A percentile compares a stretch with the other conserved stretches of the same genome.
phyloP scores from a whole-genome alignment of 768 basidiomycete species.

The Leccinum imitatum region DNA sequence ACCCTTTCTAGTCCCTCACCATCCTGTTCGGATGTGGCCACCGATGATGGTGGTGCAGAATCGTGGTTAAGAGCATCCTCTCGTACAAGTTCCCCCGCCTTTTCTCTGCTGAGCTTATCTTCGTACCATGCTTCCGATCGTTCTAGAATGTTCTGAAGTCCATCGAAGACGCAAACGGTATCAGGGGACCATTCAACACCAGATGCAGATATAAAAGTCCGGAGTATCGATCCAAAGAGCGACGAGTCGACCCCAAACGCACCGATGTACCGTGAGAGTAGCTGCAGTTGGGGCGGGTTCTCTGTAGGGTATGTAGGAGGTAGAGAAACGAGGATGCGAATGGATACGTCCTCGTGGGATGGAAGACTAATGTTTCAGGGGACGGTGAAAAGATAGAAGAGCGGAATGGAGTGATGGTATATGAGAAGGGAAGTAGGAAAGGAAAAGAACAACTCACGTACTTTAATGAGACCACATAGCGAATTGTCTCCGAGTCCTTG shows the following conservation, averaged over 20 bases:
- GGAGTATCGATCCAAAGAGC: constrained; percentile 75
- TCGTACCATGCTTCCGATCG: constrained; percentile 68
- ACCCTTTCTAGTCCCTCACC: constrained; percentile 3
- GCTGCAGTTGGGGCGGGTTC: constrained; percentile 78
- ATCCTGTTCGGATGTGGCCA: constrained; percentile 4
- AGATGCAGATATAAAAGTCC: constrained; percentile 75
- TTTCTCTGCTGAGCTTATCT: constrained; percentile 57
- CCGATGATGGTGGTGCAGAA: constrained; percentile 9
- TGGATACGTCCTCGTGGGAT: constrained; percentile 49
- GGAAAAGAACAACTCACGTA: constrained; percentile 36
- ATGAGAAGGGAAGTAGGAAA: neutral
- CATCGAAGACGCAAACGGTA: constrained; percentile 83
- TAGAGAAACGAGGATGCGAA: constrained; percentile 59
- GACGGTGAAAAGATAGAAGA: neutral
- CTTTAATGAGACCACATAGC: constrained; percentile 67
- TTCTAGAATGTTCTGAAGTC: constrained; percentile 73
- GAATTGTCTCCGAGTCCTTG: constrained; percentile 39
- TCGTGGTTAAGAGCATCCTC: constrained; percentile 45
- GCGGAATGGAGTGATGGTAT: neutral
- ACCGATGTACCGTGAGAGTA: constrained; percentile 81
- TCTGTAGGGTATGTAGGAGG: constrained; percentile 61
- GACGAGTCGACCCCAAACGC: constrained; percentile 70
- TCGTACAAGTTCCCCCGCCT: constrained; percentile 52
- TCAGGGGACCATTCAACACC: constrained; percentile 79
- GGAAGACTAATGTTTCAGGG: constrained; percentile 43